These are phyloP conservation scores for Holtermanniella nyarrowii DNA, from an alignment of 768 basidiomycete genomes.

Conservation along the genomic window DNA sequence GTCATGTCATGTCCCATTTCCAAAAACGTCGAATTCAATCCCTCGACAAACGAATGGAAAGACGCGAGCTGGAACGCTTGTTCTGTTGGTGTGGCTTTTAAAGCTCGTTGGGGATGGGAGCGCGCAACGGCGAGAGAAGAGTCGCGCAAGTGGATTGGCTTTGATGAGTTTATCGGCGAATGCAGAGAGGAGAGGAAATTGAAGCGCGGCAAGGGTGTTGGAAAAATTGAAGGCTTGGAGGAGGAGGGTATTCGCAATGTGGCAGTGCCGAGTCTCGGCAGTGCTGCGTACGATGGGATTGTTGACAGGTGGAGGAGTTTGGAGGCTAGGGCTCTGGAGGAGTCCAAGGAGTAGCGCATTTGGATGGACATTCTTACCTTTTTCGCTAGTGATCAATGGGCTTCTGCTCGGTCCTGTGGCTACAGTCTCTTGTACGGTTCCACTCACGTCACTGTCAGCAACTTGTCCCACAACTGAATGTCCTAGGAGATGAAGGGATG, in stretches of 20 bases:
- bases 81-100: constrained; percentile 31
- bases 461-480: too few relatives aligned
- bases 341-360: too few relatives aligned
- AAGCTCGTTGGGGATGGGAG: constrained; percentile 34
- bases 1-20: constrained; percentile 68
- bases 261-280: constrained; percentile 14
- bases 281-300: constrained; percentile 23
- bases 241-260: constrained; percentile 26
- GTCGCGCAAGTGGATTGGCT: constrained; percentile 12
- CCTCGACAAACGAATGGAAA: constrained; percentile 10
- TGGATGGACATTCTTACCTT: too few relatives aligned
- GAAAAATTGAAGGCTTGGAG: constrained; percentile 6
- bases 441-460: too few relatives aligned
- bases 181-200: constrained; percentile 11
- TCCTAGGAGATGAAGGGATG: too few relatives aligned
- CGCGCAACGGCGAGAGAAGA: constrained; percentile 6
- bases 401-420: too few relatives aligned
- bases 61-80: constrained; percentile 32
- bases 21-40: constrained; percentile 33
- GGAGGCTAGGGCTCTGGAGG: constrained; percentile 20
- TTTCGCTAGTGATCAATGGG: too few relatives aligned
- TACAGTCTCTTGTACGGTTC: too few relatives aligned
- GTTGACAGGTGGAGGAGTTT: constrained; percentile 27
- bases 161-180: constrained; percentile 26
- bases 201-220: not conserved